These are phyloP conservation scores for Emmonsiellopsis sp. DNA, from an alignment of 2,329 filamentous ascomycete species.

Conservation along the genomic window DNA sequence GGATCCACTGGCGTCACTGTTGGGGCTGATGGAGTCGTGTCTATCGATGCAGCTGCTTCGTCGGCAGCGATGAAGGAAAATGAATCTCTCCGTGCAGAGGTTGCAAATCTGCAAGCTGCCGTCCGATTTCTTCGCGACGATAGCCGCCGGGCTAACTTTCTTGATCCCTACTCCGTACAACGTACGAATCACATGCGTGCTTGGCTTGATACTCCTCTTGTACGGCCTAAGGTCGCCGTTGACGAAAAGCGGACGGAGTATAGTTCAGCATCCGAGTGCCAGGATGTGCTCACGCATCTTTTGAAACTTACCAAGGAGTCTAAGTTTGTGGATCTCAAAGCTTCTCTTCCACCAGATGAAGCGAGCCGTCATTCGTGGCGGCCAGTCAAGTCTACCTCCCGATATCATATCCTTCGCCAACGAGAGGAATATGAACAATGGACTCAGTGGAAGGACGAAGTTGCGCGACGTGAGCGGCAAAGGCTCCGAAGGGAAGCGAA, in stretches of 20 bases:
- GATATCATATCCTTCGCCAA: constrained; percentile 35
- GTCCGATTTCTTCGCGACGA: constrained; percentile 38
- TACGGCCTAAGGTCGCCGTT: constrained; percentile 15
- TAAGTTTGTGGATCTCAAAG: constrained; percentile 29
- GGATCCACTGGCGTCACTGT: constrained; percentile 27
- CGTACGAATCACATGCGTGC: constrained; percentile 30
- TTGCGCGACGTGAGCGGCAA: constrained; percentile 28
- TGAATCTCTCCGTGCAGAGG: constrained; percentile 33
- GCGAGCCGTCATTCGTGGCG: constrained; percentile 29
- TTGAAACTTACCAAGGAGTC: constrained; percentile 35
- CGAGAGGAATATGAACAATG: constrained; percentile 38
- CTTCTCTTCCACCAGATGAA: constrained; percentile 19
- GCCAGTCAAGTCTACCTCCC: constrained; percentile 32
- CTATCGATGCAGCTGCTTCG: constrained; percentile 25
- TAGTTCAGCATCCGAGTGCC: constrained; percentile 28
- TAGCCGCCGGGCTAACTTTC: constrained; percentile 30
- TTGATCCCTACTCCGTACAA: constrained; percentile 34
- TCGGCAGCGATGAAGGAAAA: constrained; percentile 34
- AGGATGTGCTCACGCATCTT: constrained; percentile 33
- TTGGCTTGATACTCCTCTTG: constrained; percentile 35
- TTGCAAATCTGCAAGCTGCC: constrained; percentile 35
- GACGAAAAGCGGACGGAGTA: constrained; percentile 25
- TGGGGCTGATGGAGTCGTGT: constrained; percentile 27
- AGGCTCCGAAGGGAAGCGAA: constrained; percentile 25
- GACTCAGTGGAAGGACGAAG: constrained; percentile 35